Base-by-base conservation (phyloP, 1,139 yeast genomes). In the Debaryomyces udenii region DNA sequence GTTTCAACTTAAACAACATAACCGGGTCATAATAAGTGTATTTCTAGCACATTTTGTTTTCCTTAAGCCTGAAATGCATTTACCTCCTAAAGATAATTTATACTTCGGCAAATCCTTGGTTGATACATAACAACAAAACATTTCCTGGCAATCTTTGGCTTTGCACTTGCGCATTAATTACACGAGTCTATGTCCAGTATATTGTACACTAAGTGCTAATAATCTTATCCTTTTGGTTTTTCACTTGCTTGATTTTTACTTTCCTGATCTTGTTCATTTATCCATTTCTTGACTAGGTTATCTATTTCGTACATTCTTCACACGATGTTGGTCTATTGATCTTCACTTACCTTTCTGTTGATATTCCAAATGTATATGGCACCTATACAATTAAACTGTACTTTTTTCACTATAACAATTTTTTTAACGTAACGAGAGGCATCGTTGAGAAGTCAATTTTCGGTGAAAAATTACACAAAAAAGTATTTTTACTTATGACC, bases 291-390 rank as follows among this genome's bases (percentile, higher is more conserved):
- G n/a, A 5, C 22, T 10, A 16, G 15, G 31, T 26, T 6, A 14
- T 16, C 26, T 15, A 16, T 15, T 15, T n/a, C 23, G 37, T 35
- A 29, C 38, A 20, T 28, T 13, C 10, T 17, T 7, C 15, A 13
- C 22, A 20, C 20, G 20, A 18, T 28, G 9, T 17, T 10, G 27
- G 17, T 13, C 32, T 22, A n/a, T 7, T 33, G 17, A 13, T 31
- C 32, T 14, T 35, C 42, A 48, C 51, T 40, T 45, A 46, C 49
- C 44, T 46, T 39, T 44, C 50, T 43, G 49, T 43, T 44, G 46
- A 39, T 46, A 43, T 42, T 45, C 51, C 44, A 47, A 47, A 42
- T 42, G 42, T 44, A 43, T 45, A 41, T 38, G 39, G 43, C 35
- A 39, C 36, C 40, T 43, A 36, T 35, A 42, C 39, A 31, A 39